Conservation (phyloP, 345 rosid genomes). For the Raphanus raphanistrum region DNA sequence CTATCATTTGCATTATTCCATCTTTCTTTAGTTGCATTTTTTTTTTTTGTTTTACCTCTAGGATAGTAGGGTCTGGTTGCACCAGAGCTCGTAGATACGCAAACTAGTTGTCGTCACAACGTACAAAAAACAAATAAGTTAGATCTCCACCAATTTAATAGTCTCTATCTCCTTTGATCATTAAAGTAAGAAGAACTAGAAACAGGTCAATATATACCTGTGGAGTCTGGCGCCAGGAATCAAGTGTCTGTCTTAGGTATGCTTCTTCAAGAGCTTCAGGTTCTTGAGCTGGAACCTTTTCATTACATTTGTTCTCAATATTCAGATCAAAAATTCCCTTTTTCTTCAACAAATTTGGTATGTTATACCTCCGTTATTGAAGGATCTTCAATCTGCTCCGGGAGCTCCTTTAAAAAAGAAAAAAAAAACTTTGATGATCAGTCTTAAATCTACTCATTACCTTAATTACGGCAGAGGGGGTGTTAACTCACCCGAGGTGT, state of each 20-base stretch:
- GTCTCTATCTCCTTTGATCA: neutral
- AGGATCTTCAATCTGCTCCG: too few relatives aligned
- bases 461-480: too few relatives aligned
- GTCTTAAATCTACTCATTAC: too few relatives aligned
- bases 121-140: neutral
- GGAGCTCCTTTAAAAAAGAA: too few relatives aligned
- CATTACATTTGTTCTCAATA: neutral
- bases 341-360: too few relatives aligned
- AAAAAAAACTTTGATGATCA: too few relatives aligned
- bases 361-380: too few relatives aligned
- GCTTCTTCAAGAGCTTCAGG: neutral
- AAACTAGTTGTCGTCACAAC: neutral
- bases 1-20: neutral
- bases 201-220: neutral
- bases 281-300: neutral
- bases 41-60: constrained; percentile 43
- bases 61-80: neutral
- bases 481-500: constrained; percentile 43
- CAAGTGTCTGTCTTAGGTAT: neutral
- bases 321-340: too few relatives aligned
- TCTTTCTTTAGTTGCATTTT: neutral
- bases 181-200: neutral
- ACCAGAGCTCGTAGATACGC: neutral
- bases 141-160: neutral
- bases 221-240: neutral